Conservation (phyloP, 2,329 filamentous ascomycete genomes). For the Blastomyces emzantsi region DNA sequence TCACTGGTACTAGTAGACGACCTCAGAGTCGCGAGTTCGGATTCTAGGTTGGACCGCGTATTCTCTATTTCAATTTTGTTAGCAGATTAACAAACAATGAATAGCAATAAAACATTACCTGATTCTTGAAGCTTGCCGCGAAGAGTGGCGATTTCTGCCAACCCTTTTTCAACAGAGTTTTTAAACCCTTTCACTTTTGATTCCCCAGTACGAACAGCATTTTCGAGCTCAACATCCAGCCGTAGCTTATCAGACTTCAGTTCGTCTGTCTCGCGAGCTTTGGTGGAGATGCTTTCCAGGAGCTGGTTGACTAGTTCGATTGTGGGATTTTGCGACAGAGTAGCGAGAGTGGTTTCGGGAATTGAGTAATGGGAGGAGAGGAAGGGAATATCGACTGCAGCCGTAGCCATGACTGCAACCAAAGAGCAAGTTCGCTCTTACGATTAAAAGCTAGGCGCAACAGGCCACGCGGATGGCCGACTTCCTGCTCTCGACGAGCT, state of each 20-base stretch:
- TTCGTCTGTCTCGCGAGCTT: conserved; percentile 73
- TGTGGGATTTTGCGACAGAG: conserved; percentile 54
- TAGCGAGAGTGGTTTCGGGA: conserved; percentile 47
- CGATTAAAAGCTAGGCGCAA: conserved; percentile 11
- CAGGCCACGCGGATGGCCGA: not conserved
- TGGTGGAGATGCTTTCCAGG: conserved; percentile 63
- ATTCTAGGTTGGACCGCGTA: conserved; percentile 63
- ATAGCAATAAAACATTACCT: conserved; percentile 46
- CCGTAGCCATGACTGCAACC: conserved; percentile 43
- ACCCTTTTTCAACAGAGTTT: conserved; percentile 67
- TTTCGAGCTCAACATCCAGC: conserved; percentile 86
- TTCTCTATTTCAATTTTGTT: conserved; percentile 52
- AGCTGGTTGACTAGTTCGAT: conserved; percentile 67
- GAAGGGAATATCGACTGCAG: conserved; percentile 50
- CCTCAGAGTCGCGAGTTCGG: conserved; percentile 69
- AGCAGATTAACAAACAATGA: conserved; percentile 10
- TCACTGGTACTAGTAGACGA: conserved; percentile 58
- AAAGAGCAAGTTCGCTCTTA: conserved; percentile 22
- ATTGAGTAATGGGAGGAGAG: conserved; percentile 51
- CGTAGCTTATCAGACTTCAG: conserved; percentile 81
- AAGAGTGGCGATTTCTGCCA: conserved; percentile 74
- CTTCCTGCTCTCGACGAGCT: not conserved
- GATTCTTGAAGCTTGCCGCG: conserved; percentile 72
- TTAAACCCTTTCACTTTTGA: conserved; percentile 75
- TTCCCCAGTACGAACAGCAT: conserved; percentile 73